These are phyloP conservation scores for Clonostachys rosea DNA, from an alignment of 2,329 filamentous ascomycete genomes.

Conservation along the genomic window DNA sequence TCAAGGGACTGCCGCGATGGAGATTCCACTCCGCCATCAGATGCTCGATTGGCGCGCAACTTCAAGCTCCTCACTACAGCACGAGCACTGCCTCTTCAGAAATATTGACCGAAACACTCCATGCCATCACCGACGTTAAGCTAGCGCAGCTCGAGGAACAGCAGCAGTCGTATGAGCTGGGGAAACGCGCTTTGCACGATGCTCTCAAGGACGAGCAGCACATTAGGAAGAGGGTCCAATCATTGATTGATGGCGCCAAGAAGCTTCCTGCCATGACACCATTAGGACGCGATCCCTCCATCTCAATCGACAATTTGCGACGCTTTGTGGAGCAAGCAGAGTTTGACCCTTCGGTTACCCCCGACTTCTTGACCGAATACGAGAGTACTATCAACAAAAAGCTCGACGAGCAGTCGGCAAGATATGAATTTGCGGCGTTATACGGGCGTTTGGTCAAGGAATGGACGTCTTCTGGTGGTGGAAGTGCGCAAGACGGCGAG, in stretches of 20 bases:
- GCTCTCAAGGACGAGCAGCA: constrained; percentile 14
- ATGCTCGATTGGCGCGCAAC: too few species aligned
- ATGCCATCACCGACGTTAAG: constrained; percentile 50
- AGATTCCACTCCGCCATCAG: too few species aligned
- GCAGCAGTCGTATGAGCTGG: constrained; percentile 39
- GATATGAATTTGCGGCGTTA: constrained; percentile 49
- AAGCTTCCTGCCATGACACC: constrained; percentile 22
- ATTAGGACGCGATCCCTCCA: neutral
- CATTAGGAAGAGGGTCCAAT: constrained; percentile 18
- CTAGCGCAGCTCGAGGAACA: constrained; percentile 51
- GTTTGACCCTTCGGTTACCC: neutral
- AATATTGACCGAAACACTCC: constrained; percentile 45
- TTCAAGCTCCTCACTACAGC: neutral
- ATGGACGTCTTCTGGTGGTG: constrained; percentile 32
- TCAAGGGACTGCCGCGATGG: too few species aligned
- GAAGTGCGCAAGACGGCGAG: constrained; percentile 17
- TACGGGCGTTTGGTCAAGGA: constrained; percentile 51
- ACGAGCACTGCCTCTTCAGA: constrained; percentile 15
- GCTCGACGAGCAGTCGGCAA: constrained; percentile 32
- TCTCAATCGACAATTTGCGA: neutral
- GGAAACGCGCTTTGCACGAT: constrained; percentile 34
- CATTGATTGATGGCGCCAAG: constrained; percentile 25
- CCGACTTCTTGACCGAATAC: neutral
- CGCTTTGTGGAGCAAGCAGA: neutral
- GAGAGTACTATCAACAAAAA: neutral